Evolutionary conservation across 805 yeast species (phyloP), one percentile per base, ranked within the genome.

Genomic region (Pichia paraexigua): DNA sequence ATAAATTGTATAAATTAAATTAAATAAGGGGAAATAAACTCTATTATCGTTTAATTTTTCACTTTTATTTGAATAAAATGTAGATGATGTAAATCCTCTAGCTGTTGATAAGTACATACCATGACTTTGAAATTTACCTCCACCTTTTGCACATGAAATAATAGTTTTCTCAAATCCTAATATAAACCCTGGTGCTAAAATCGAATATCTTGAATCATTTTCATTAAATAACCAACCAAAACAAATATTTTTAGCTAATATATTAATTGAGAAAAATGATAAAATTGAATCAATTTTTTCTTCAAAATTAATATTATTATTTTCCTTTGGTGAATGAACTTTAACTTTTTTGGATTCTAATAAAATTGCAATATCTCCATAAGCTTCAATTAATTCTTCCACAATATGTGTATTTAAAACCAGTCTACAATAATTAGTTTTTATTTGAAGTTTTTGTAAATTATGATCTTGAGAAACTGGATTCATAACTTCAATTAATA

Each of bases 211-310:
- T 6, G 42, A 35, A 17, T 48, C 45, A 5, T 46, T 49, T 17
- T 61, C 63, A n/a, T 77, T 82, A 61, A 85, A 85, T 5, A 85
- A 63, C 90, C 96, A 88, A 0, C 96, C 95, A 35, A 85, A 53
- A 55, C 95, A 85, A 53, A 86, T 72, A 56, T 84, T 78, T 57
- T 82, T 77, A 0, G 88, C 78, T 7, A 82, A 63, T 24, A 85
- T 71, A 46, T 79, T 85, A 30, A 85, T 68, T 0, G 87, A 72
- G 45, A 73, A 75, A 54, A 74, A 70, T n/a, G 65, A 65, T 46
- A 68, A 52, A 39, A 65, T 51, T 0, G 58, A 47, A 25, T 56
- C 60, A 13, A 62, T 25, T 17, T 53, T 56, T n/a, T 55, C 57
- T 18, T 47, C 48, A 12, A 53, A n/a, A 2, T 49, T 49, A 18